Evolutionary conservation across 345 rosid genomes (phyloP).

Genomic region (Sisymbrium altissimum): DNA sequence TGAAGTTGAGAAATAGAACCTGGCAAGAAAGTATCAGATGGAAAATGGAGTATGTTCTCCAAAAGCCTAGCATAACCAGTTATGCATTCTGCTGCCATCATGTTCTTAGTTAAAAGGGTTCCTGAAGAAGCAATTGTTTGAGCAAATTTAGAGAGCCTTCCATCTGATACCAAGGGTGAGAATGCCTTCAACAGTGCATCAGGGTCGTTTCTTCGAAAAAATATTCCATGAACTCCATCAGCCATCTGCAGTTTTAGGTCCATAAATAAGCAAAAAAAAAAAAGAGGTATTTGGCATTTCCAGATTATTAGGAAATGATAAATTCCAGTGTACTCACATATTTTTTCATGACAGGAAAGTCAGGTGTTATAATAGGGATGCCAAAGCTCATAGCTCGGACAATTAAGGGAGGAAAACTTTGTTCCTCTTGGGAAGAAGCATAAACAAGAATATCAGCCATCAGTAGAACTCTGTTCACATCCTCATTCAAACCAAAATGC

Average conservation of each 20-base stretch:
- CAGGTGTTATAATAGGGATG: constrained; percentile 70
- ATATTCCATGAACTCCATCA: constrained; percentile 67
- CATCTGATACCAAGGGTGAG: constrained; percentile 70
- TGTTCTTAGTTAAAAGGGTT: constrained; percentile 66
- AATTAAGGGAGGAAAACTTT: constrained; percentile 76
- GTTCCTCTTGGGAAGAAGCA: constrained; percentile 94
- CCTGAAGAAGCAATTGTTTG: constrained; percentile 73
- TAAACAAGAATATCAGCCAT: constrained; percentile 90
- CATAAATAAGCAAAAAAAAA: constrained; percentile 15
- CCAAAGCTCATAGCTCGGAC: constrained; percentile 90
- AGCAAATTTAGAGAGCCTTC: constrained; percentile 70
- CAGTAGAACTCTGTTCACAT: constrained; percentile 61
- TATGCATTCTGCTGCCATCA: constrained; percentile 78
- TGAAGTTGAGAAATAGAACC: constrained; percentile 55
- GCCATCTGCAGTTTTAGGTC: constrained; percentile 49
- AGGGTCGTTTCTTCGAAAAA: constrained; percentile 59
- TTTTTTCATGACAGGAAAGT: constrained; percentile 69
- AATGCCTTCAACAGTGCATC: constrained; percentile 68
- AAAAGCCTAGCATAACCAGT: constrained; percentile 71
- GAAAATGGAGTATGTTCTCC: constrained; percentile 72
- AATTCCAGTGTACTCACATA: constrained; percentile 50
- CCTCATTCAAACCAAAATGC: constrained; percentile 72
- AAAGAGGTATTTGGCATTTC: neutral
- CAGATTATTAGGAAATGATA: constrained; percentile 9
- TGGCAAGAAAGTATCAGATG: constrained; percentile 77